A percentile compares a stretch with the other conserved stretches of the same genome.
Evolutionary conservation across 2,329 filamentous ascomycete species (phyloP).

Genomic region (Calonectria naviculata): DNA sequence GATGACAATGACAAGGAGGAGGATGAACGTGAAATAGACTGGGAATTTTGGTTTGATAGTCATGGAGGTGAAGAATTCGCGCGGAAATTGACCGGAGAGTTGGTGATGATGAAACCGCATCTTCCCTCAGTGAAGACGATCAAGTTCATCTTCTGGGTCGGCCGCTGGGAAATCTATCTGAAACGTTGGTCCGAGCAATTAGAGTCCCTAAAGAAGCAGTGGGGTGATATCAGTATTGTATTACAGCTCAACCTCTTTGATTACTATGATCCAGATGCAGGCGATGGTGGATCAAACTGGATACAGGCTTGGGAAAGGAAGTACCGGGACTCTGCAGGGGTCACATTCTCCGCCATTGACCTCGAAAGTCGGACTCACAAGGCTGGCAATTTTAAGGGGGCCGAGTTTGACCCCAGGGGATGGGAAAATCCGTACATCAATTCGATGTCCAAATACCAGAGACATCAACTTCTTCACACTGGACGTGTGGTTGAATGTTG

Average conservation of each 20-base stretch:
- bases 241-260: conserved; percentile 16
- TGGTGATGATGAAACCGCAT: conserved; percentile 4
- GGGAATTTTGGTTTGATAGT: not conserved
- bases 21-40: not conserved
- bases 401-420: not conserved
- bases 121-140: not conserved
- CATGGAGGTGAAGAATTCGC: not conserved
- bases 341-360: conserved; percentile 3
- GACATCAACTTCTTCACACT: not conserved
- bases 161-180: not conserved
- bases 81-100: not conserved
- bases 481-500: not conserved
- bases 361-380: not conserved
- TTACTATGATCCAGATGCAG: not conserved
- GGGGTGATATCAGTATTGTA: not conserved
- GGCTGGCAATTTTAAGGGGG: not conserved
- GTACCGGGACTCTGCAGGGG: not conserved
- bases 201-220: not conserved
- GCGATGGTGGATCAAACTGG: conserved; percentile 4
- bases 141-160: conserved; percentile 15
- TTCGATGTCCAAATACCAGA: not conserved
- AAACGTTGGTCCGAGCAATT: not conserved
- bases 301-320: not conserved
- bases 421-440: not conserved
- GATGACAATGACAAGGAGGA: not conserved